Base-by-base conservation (phyloP, 345 rosid genomes). In the Triadica sebifera region DNA sequence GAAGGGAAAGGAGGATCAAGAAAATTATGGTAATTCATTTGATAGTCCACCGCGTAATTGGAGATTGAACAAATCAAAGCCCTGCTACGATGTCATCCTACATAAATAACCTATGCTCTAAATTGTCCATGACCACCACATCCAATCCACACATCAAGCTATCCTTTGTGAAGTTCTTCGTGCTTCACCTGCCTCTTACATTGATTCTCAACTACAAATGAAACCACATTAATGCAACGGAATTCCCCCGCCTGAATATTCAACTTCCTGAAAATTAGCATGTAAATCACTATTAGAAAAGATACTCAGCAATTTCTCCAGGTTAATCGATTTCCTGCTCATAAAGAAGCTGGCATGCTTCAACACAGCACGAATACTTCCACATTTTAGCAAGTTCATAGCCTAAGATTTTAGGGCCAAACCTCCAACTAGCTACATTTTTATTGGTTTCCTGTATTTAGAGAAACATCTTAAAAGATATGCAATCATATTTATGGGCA, bases 201-300 rank as follows among this genome's bases (percentile, higher is more conserved):
- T 41, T 56, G 64, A 61, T 17, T 12, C 50, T 58, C 39, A 37
- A 12, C 63, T 49, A 11, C 45, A 22, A 22, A 38, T 17, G 0
- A 15, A 58, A 46, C 20, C 56, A 3, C 62, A 7, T 85, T 63
- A 89, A 65, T 64, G 84, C 77, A 87, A 79, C 25, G 83, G 85
- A 66, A 87, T 69, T 41, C 99, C 97, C 17, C 98, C 99, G 7
- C 94, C 98, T 0, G 99, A 90, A 80, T 89, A 90, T 75, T 95
- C 99, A 41, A 95, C 93, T 82, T 95, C 98, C 99, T 95, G 93
- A 53, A 78, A 82, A 74, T 65, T 60, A 65, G 58, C 56, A 78
- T 59, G 70, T 5, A 24, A 12, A 5, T 25, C 4, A 29, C 15
- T 3, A 15, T 70, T 65, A 64, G 62, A 53, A 43, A 16, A 37